Evolutionary conservation across 257 asterid species (phyloP), one percentile per base, ranked within the genome.

Genomic region (Solanum sejunctum): DNA sequence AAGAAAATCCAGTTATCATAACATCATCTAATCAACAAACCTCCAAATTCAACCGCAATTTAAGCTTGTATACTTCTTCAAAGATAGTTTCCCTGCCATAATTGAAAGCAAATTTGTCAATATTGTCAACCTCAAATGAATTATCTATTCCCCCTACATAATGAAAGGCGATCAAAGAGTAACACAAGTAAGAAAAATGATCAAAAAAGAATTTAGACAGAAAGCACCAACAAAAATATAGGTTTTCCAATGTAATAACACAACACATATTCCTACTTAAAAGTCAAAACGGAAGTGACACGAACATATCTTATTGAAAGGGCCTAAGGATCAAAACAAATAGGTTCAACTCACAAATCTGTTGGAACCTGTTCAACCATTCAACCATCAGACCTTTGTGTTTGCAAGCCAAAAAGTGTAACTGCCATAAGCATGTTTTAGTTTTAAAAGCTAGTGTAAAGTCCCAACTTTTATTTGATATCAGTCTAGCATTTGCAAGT

Each of bases 11-110:
- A 52, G 20, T 17, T 72, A 26, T 57, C 49, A 75, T 63, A 55
- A 84, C 52, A 26, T 70, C 69, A 32, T 64, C 67, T n/a, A 81
- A 84, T 32, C 49, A 67, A 84, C 86, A 32, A 84, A 93, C 99
- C 92, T 71, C 88, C 90, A 93, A 85, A 69, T 92, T 93, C 85
- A 94, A 86, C 88, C 88, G 91, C 52, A 85, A 87, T 98, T 91
- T 94, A 88, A 97, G 91, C 92, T 92, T 92, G 90, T 84, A 88
- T 83, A 93, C 87, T 89, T 93, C 99, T 81, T 97, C 99, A 58
- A 94, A 88, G 89, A 93, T 82, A 60, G 93, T 86, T 80, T 83
- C 85, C 89, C 98, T 97, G 93, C 28, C 55, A 86, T 73, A 85
- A 78, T 10, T 64, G 80, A 67, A 45, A 85, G 85, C 36, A 88